Evolutionary conservation across 768 basidiomycete genomes (phyloP), one percentile per base, ranked within the genome.

Genomic region (Tylopilus balloui): DNA sequence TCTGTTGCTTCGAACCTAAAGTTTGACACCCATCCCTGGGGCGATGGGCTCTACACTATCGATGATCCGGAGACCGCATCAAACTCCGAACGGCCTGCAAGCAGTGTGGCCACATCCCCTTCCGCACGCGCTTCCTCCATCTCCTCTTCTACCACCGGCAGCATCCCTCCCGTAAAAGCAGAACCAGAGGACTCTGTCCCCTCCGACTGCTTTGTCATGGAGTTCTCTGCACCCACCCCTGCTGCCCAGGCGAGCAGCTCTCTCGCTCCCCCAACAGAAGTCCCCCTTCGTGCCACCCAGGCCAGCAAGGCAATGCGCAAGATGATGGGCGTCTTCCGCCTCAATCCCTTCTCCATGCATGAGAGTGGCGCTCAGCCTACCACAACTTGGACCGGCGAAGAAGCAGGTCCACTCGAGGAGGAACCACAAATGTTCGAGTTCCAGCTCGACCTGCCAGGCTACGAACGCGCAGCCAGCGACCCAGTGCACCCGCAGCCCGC

Each of bases 261-360:
- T 0, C 68, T 76, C 43, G 78, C 77, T 1, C 79, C 79, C 1
- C 81, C 79, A 2, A 79, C 78, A 28, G 79, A 81, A 60, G 86
- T 87, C 1, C 86, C 87, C 8, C 75, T 87, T 13, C 84, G 87
- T 39, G 87, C 86, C 8, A 88, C 84, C 0, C 82, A 87, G 58
- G 87, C 86, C 1, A 74, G 77, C 52, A 74, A 77, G 39, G 74
- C 78, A 37, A 88, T 88, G 87, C 78, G 82, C 46, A 70, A 71
- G 41, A 81, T 88, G 80, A 90, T 90, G 87, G 78, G 79, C 36
- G 79, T 82, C 19, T 86, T 89, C 64, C 77, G 87, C 8, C 74
- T 88, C 56, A 84, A 88, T 64, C 86, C 85, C 0, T 89, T 89
- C 56, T 77, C 85, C 20, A 79, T 82, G 69, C 80, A 85, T 54